Evolutionary conservation across 2,329 filamentous ascomycete genomes (phyloP), one percentile per base, ranked within the genome.

Genomic region (Cordyceps cateniannulata): DNA sequence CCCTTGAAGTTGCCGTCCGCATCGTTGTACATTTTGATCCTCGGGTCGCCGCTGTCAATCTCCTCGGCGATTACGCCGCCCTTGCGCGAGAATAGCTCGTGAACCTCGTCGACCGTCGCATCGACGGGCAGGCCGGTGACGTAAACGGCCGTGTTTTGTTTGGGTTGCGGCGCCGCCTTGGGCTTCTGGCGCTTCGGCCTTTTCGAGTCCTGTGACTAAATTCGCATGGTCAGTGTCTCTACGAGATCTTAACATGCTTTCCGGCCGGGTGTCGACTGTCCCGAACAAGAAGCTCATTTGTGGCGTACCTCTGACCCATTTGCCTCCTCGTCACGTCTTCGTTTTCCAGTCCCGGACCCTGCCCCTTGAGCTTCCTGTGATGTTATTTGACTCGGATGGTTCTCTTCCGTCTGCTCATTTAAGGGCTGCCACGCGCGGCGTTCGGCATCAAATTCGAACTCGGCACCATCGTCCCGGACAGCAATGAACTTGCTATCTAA

Each of bases 61-160:
- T 96, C 90, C 74, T 98, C 93, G 53, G 93, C 91, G 65, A 99
- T 93, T 66, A 98, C 89, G 63, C 93, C 93, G 69, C 85, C 96
- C 72, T 91, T 93, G 64, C 83, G 78, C 53, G 87, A 91, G 77
- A 99, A 99, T 29, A 90, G 80, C 25, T 91, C 84, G 66, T 89
- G 83, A 18, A 99, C 85, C 76, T 99, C 95, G 32, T 89, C 85
- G 47, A 88, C 79, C 0, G 88, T 90, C 48, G 85, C 88, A 72
- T 98, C 91, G 44, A 80, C 75, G 0, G 95, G 96, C 4, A 99
- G 83, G 14, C 90, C 91, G 5, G 92, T 96, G 52, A 97, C 89
- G 76, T 93, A 99, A 65, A 99, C 84, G 47, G 93, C 93, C 6
- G 90, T 96, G 72, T 97, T 98, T 67, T 93, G 81, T 63, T 79